These are phyloP conservation scores for Fusarium napiforme DNA, from an alignment of 2,329 filamentous ascomycete genomes.

Conservation along the genomic window DNA sequence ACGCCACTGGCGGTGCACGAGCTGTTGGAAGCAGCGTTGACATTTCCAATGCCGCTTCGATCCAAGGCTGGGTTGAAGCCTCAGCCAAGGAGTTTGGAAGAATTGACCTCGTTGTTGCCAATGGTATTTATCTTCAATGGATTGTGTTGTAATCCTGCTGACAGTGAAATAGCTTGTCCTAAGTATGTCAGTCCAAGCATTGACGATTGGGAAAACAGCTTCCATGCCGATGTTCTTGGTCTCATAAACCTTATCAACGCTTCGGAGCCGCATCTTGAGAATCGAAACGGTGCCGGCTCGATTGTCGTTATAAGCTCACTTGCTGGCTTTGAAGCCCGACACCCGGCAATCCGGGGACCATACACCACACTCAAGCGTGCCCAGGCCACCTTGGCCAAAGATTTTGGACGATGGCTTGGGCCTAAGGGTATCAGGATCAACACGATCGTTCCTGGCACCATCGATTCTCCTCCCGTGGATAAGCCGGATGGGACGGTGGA, in stretches of 20 bases:
- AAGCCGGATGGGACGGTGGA: slow-evolving; percentile 37
- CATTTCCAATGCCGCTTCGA: slow-evolving; percentile 23
- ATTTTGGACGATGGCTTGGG: slow-evolving; percentile 33
- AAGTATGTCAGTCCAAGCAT: slow-evolving; percentile 3
- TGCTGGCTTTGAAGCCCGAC: slow-evolving; percentile 37
- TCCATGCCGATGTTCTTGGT: slow-evolving; percentile 41
- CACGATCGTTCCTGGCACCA: slow-evolving; percentile 32
- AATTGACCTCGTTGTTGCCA: slow-evolving; percentile 12
- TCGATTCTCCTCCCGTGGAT: slow-evolving; percentile 27
- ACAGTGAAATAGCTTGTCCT: slow-evolving; percentile 14
- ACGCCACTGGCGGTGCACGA: slow-evolving; percentile 6
- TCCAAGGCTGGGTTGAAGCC: slow-evolving; percentile 1
- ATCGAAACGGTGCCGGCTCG: slow-evolving; percentile 32
- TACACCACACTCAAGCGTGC: slow-evolving; percentile 41
- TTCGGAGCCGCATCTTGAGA: slow-evolving; percentile 29
- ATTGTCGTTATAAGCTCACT: slow-evolving; percentile 43
- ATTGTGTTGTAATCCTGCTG: accelerated
- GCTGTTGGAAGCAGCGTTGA: slow-evolving; percentile 39
- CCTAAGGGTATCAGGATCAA: slow-evolving; percentile 42
- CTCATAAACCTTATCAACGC: slow-evolving; percentile 38
- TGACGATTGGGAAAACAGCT: slow-evolving; percentile 41
- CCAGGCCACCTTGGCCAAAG: slow-evolving; percentile 41
- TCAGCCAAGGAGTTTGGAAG: slow-evolving; percentile 7
- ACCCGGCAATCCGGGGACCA: slow-evolving; percentile 17
- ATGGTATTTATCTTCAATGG: not conserved